These are phyloP conservation scores for Annulohypoxylon moriforme DNA, from an alignment of 495 filamentous ascomycete species.

Conservation along the genomic window DNA sequence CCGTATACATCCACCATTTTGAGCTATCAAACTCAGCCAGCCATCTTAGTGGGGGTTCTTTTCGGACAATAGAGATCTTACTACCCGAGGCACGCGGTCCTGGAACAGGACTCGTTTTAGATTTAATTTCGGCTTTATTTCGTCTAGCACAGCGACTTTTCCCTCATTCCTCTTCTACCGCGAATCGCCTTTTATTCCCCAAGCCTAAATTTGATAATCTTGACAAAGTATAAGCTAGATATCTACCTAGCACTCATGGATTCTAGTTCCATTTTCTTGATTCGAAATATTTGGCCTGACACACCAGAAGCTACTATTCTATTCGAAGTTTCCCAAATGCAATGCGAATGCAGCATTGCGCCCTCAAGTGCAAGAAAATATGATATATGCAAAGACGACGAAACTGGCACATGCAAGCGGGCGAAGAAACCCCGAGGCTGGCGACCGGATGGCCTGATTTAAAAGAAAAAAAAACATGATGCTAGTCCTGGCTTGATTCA, in stretches of 20 bases:
- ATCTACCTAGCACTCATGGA: neutral
- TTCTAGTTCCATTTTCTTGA: neutral
- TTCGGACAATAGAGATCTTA: constrained; percentile 18
- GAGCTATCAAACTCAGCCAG: constrained; percentile 23
- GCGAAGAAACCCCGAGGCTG: neutral
- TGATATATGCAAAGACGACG: neutral
- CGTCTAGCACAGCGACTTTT: neutral
- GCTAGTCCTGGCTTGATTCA: neutral
- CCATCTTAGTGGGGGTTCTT: constrained; percentile 12
- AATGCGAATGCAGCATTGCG: neutral
- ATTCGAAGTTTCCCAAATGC: neutral
- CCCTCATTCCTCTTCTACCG: neutral
- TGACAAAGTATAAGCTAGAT: neutral
- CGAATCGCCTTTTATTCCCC: neutral
- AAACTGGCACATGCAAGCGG: neutral
- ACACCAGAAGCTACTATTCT: neutral
- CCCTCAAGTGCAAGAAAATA: neutral
- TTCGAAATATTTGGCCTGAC: neutral
- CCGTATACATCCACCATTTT: constrained; percentile 6
- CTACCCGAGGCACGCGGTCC: constrained; percentile 1
- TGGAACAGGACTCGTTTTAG: constrained; percentile 25
- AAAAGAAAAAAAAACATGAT: neutral
- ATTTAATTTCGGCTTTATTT: constrained; percentile 15
- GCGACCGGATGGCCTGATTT: neutral
- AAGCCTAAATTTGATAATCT: neutral